phyloP scores from a whole-genome alignment of 1,284 basidiomycete species.

The Ceratobasidium sp. region DNA sequence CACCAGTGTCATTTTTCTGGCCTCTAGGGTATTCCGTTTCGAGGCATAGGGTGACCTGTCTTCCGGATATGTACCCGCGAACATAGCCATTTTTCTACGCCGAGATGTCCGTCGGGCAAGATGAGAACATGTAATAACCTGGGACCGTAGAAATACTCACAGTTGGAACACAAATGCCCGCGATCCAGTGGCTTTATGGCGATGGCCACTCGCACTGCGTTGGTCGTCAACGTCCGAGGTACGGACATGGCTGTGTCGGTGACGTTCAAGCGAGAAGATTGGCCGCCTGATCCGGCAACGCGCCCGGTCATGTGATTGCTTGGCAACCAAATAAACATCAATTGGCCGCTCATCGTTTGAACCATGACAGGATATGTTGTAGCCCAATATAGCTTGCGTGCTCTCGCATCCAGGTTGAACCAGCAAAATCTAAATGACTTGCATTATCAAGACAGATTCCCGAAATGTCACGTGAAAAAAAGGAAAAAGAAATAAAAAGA shows the following conservation, averaged over 20 bases:
- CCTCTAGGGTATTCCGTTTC: constrained; percentile 6
- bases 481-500: background rate
- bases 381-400: too few relatives aligned
- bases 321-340: too few relatives aligned
- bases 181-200: background rate
- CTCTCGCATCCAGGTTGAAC: background rate
- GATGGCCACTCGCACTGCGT: too few relatives aligned
- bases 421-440: background rate
- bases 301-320: background rate
- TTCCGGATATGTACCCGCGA: background rate
- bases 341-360: too few relatives aligned
- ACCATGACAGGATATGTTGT: too few relatives aligned
- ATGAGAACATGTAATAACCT: background rate
- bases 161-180: background rate
- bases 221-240: background rate
- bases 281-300: background rate
- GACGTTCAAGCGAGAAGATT: background rate
- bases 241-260: constrained; percentile 13
- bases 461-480: background rate
- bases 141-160: background rate
- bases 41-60: constrained; percentile 2
- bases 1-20: constrained; percentile 1
- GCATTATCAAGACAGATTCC: background rate
- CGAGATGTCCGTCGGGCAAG: background rate
- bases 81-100: constrained; percentile 3